These are phyloP conservation scores for Collybia sp. DNA, from an alignment of 768 basidiomycete genomes.

Conservation along the genomic window DNA sequence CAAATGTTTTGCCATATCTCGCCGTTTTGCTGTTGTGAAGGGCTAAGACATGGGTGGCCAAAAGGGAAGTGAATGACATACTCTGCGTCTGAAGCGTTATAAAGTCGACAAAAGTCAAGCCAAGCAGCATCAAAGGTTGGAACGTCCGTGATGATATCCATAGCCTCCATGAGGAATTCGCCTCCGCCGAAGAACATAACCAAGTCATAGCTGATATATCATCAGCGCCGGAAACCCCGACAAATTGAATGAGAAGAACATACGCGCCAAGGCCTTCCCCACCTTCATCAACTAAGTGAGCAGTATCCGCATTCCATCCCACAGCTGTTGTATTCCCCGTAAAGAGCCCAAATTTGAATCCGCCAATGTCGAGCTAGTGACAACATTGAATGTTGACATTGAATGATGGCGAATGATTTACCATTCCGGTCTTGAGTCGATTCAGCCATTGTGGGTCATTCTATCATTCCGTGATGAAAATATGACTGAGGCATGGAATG, in stretches of 20 bases:
- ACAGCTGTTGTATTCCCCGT: conserved; percentile 30
- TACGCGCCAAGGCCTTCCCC: conserved; percentile 26
- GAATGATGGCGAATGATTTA: conserved; percentile 6
- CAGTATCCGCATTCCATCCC: conserved; percentile 33
- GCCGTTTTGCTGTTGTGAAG: conserved; percentile 21
- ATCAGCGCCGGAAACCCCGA: not conserved
- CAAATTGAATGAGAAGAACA: conserved; percentile 5
- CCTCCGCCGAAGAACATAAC: conserved; percentile 32
- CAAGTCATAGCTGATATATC: conserved; percentile 20
- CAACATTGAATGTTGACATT: not conserved
- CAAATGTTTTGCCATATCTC: conserved; percentile 29
- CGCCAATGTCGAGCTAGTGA: conserved; percentile 26
- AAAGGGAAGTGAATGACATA: conserved; percentile 9
- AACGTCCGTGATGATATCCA: conserved; percentile 31
- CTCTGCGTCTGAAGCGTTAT: conserved; percentile 29
- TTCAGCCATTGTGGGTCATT: conserved; percentile 31
- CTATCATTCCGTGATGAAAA: conserved; percentile 10
- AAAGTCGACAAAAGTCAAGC: conserved; percentile 32
- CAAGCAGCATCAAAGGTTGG: conserved; percentile 34
- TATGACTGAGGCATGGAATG: not conserved
- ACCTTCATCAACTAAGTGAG: conserved; percentile 32
- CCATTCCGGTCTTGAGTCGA: conserved; percentile 31
- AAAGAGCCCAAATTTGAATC: conserved; percentile 31
- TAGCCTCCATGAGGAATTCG: conserved; percentile 35
- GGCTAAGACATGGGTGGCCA: not conserved